Evolutionary conservation across 2,329 filamentous ascomycete genomes (phyloP), one percentile per base, ranked within the genome.

Genomic region (Periconia sp.): DNA sequence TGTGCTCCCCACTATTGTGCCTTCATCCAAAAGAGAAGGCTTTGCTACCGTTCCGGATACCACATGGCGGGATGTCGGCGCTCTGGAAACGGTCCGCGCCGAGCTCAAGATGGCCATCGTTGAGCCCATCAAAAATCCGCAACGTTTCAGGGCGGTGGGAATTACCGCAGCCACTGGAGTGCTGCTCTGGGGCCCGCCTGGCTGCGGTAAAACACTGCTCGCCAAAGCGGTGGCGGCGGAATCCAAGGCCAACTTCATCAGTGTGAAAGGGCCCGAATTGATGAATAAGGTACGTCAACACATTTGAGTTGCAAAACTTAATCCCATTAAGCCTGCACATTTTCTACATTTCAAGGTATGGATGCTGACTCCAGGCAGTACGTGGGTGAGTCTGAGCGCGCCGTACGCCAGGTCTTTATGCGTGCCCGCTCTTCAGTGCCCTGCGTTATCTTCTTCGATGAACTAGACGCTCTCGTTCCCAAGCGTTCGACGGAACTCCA

Each of bases 401-500:
- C 92, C 0, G 89, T 99, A 1, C 87, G 94, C 19, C 91, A 96
- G 71, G 89, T 97, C 0, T 99, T 99, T 74, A 85, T 87, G 59
- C 88, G 93, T 15, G 94, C 94, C 1, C 85, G 92, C 48, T 89
- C 89, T 1, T 93, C 89, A 8, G 84, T 92, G 0, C 94, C 94
- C 1, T 97, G 93, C 69, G 91, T 99, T 50, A 87, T 99, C 54
- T 97, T 99, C 82, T 97, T 99, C 70, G 94, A 99, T 71, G 94
- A 99, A 76, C 83, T 99, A 49, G 94, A 99, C 74, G 93, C 94
- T 1, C 80, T 99, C 2, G 92, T 94, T 0, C 92, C 93, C 0
- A 87, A 87, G 48, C 86, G 94, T 50, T 91, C 93, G 67, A 89
- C 89, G 51, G 72, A 76, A 15, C 83, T 90, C 2, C 90, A 88